Base-by-base conservation (phyloP, 768 basidiomycete species). In the Tephrocybe sp. region DNA sequence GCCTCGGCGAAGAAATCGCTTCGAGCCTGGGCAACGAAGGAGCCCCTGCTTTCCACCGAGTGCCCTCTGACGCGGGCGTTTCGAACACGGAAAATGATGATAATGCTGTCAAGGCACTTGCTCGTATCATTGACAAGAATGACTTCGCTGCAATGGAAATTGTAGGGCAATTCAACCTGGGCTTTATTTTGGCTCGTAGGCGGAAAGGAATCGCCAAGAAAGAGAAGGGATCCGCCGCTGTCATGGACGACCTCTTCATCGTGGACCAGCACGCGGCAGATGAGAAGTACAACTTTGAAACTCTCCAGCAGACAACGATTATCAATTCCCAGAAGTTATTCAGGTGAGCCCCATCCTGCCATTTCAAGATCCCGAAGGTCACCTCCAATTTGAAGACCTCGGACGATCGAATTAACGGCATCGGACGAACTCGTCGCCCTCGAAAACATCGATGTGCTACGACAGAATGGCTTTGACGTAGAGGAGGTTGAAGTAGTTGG, bases 261-360 rank as follows among this genome's bases (percentile, higher is more conserved):
- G 80, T 98, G 15, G 96, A 98, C 61, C 96, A 98, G 64, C 96
- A 98, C 67, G 96, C 96, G 4, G 86, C 92, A 4, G 97, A 99
- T 68, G 97, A 98, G 69, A 98, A 98, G 72, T 98, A 91, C 70
- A 98, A 98, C 65, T 98, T 98, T 64, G 97, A 98, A 74, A 89
- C 82, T 1, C 70, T 98, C 51, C 96, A 98, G 67, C 77, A 81
- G 57, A 93, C 85, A n/a, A 98, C 95, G 10, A 80, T 78, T 45
- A 94, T 99, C 51, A 80, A 90, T 58, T 90, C 89, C 2, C 96
- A 98, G 61, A 83, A 74, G 54, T 73, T 98, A 3, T 81, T 96
- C 65, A 78, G 79, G 95, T 95, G 58, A 49, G 83, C 71, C 39
- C 23, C 38, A 21, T 23, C 37, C 21, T 30, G 15, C 12, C 51